Evolutionary conservation across 1,284 basidiomycete genomes (phyloP).

Genomic region (Papiliotrema terrestris): DNA sequence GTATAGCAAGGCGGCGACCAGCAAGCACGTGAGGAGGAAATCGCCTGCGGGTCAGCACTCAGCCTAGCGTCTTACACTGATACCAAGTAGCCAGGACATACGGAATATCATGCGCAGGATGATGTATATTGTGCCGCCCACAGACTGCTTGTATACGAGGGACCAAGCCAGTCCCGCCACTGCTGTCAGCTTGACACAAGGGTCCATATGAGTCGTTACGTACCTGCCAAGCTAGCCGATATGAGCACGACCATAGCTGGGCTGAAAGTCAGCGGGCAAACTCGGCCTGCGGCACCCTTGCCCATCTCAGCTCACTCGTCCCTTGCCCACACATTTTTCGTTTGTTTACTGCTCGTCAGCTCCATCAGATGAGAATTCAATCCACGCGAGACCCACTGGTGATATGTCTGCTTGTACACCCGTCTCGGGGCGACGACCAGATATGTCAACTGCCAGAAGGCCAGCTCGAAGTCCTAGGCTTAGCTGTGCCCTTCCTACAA

Average conservation of each 20-base stretch:
- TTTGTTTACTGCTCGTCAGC: conserved; percentile 59
- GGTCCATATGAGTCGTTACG: conserved; percentile 28
- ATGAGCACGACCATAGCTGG: conserved; percentile 87
- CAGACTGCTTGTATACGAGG: conserved; percentile 67
- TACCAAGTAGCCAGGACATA: conserved; percentile 9
- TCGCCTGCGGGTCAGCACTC: conserved; percentile 51
- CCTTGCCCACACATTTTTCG: conserved; percentile 96
- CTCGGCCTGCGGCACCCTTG: background rate
- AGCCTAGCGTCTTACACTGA: background rate
- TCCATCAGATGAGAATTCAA: conserved; percentile 4
- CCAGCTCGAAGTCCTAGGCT: conserved; percentile 83
- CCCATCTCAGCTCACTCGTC: conserved; percentile 59
- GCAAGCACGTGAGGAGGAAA: conserved; percentile 69
- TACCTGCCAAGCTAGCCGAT: conserved; percentile 68
- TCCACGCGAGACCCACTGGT: conserved; percentile 32
- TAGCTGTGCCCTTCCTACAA: background rate
- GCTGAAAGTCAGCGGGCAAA: conserved; percentile 17
- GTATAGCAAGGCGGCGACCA: conserved; percentile 76
- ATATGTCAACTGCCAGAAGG: conserved; percentile 89
- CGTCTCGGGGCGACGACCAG: conserved; percentile 81
- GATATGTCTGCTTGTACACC: conserved; percentile 61
- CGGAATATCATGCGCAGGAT: conserved; percentile 77
- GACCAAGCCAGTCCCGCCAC: conserved; percentile 79
- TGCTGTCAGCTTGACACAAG: conserved; percentile 33
- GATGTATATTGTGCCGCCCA: conserved; percentile 59